A percentile compares a stretch with the other conserved stretches of the same genome.
These are phyloP conservation scores for Gremmenia infestans DNA, from an alignment of 2,329 filamentous ascomycete species.

Conservation along the genomic window DNA sequence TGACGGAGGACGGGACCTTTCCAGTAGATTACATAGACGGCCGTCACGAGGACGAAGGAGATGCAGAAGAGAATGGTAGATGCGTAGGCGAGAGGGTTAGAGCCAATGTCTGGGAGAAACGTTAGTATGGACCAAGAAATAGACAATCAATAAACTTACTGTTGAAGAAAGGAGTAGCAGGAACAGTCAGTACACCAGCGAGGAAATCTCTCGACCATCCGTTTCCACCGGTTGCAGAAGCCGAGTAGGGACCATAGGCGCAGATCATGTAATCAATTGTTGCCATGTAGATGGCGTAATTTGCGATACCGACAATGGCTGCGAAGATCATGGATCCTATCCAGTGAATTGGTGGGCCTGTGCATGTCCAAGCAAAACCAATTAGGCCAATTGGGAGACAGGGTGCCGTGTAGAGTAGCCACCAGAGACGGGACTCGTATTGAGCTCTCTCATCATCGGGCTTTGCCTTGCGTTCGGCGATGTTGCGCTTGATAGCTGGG, in stretches of 20 bases:
- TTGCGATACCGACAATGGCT: conserved; percentile 65
- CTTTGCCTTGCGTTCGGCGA: conserved; percentile 44
- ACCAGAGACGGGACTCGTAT: conserved; percentile 63
- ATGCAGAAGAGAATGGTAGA: conserved; percentile 61
- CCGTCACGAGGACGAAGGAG: conserved; percentile 54
- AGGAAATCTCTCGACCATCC: conserved; percentile 70
- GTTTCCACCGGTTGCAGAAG: conserved; percentile 71
- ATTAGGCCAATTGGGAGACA: conserved; percentile 63
- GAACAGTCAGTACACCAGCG: conserved; percentile 65
- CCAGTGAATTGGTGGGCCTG: conserved; percentile 62
- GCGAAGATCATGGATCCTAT: conserved; percentile 62
- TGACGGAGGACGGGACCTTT: conserved; percentile 56
- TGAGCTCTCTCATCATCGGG: conserved; percentile 55
- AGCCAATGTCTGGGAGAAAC: conserved; percentile 43
- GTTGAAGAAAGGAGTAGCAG: conserved; percentile 58
- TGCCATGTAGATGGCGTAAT: conserved; percentile 68
- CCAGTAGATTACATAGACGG: conserved; percentile 64
- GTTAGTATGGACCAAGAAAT: neutral
- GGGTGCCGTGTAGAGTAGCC: conserved; percentile 57
- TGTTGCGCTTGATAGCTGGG: conserved; percentile 50
- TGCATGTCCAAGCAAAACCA: conserved; percentile 64
- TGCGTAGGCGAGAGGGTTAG: conserved; percentile 51
- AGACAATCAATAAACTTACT: conserved; percentile 28
- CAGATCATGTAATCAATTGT: conserved; percentile 76
- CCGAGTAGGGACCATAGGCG: conserved; percentile 67